These are phyloP conservation scores for Chaetomium cochliodes DNA, from an alignment of 495 filamentous ascomycete genomes.

Conservation along the genomic window DNA sequence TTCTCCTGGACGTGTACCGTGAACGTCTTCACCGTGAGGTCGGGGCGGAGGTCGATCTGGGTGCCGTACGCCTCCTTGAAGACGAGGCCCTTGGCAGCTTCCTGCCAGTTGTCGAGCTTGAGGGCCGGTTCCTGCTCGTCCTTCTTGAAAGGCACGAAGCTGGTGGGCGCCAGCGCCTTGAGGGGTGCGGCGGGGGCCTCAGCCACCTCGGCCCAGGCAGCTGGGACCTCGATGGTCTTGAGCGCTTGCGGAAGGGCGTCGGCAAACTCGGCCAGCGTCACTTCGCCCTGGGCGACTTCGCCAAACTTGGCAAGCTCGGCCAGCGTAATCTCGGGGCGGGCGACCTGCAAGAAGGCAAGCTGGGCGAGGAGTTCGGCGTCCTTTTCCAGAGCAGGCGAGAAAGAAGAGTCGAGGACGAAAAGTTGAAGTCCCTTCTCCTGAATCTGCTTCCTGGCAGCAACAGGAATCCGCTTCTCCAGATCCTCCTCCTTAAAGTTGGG, in stretches of 20 bases:
- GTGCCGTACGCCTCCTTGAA: constrained; percentile 95
- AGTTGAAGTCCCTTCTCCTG: constrained; percentile 66
- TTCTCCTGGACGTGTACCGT: constrained; percentile 93
- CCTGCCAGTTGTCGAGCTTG: constrained; percentile 71
- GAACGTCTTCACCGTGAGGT: constrained; percentile 79
- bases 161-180: constrained; percentile 65
- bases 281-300: constrained; percentile 36
- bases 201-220: constrained; percentile 70
- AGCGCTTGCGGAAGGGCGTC: constrained; percentile 69
- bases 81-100: constrained; percentile 77
- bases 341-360: constrained; percentile 76
- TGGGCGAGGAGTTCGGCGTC: constrained; percentile 65
- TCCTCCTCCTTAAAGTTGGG: constrained; percentile 82
- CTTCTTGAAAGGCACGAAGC: constrained; percentile 81
- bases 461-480: constrained; percentile 81
- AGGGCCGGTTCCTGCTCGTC: constrained; percentile 63
- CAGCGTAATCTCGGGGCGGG: constrained; percentile 59
- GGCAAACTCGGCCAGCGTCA: constrained; percentile 58
- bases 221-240: constrained; percentile 69
- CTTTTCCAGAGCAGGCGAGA: constrained; percentile 61
- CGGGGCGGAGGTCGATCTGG: constrained; percentile 71
- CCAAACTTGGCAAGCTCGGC: constrained; percentile 43
- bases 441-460: constrained; percentile 62
- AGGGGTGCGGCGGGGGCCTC: constrained; percentile 53
- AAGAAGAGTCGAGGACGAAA: constrained; percentile 68